Percentiles rank a stretch among this genome's conserved stretches.
phyloP scores from a whole-genome alignment of 129 eudicot genomes.

The Glebionis coronaria region DNA sequence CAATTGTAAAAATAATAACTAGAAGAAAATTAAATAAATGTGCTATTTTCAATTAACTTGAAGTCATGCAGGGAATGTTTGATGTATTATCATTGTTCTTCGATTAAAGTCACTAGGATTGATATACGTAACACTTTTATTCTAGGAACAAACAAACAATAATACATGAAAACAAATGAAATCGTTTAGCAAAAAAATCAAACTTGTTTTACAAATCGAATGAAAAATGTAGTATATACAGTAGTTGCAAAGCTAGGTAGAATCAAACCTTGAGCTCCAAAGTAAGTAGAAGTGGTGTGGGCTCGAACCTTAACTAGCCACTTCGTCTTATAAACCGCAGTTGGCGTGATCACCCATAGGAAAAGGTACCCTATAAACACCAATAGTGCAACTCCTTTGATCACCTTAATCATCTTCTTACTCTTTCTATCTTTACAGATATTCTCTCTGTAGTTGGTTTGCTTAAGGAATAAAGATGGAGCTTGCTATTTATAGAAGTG shows the following conservation, averaged over 20 bases:
- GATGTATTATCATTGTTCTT: no score
- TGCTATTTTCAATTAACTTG: no score
- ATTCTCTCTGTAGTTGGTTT: constrained; percentile 25
- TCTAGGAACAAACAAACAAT: no score
- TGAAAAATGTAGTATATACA: no score
- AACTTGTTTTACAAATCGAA: no score
- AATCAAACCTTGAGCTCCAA: constrained; percentile 50
- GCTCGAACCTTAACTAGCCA: constrained; percentile 45
- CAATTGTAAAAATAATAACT: background rate
- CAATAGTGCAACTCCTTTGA: constrained; percentile 30
- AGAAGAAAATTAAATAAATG: background rate
- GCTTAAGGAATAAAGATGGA: constrained; percentile 21
- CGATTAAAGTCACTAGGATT: no score
- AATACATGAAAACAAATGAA: no score
- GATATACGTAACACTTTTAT: no score
- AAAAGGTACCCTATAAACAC: constrained; percentile 51
- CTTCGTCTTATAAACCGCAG: constrained; percentile 28
- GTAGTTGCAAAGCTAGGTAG: background rate
- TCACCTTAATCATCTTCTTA: constrained; percentile 22
- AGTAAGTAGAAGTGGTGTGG: constrained; percentile 48
- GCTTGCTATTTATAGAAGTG: constrained; percentile 31
- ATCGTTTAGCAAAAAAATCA: no score
- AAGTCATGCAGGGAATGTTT: no score
- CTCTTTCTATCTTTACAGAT: background rate
- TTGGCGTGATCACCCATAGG: constrained; percentile 55